Evolutionary conservation across 306 rosid genomes (phyloP), one percentile per base, ranked within the genome.

Genomic region (Heteromeles arbutifolia): DNA sequence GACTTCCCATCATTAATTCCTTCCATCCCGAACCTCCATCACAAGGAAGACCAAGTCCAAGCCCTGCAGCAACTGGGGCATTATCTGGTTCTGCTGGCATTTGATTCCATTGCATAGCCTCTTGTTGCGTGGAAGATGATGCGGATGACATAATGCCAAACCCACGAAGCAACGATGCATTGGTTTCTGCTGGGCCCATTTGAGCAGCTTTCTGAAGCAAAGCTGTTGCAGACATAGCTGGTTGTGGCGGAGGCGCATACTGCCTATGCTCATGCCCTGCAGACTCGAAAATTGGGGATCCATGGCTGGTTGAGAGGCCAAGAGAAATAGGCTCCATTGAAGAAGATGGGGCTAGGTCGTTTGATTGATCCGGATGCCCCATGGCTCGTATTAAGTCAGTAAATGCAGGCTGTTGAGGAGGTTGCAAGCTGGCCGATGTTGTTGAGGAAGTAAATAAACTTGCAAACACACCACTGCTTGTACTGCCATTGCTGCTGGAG

Each of bases 171-270:
- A 93, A 75, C 0, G 98, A 90, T 54, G 88, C 88, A 48, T 85
- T 91, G 17, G 98, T 74, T 14, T 92, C 86, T 9, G 93, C 90
- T 2, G 96, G 84, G 3, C 96, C 96, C 94, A 93, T 91, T 80
- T 93, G 97, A 70, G 98, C 97, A 19, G 98, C 98, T 63, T 91
- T 93, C 88, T 93, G 98, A 10, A 93, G 96, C 28, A 93, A 77
- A 12, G 98, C 98, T 3, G 98, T 93, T 24, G 98, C 98, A 4
- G 98, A 93, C 97, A 93, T 88, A 3, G 93, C 89, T 2, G 97
- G 93, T 44, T 85, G 97, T 18, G 91, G 91, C 0, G 88, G 64
- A 0, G 92, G 84, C 0, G 84, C 81, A 31, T 89, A 91, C 15
- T 84, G 98, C 44, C 91, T 76, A 17, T 71, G 82, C 68, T 91